These are phyloP conservation scores for Neurospora sp. DNA, from an alignment of 495 filamentous ascomycete genomes.

Conservation along the genomic window DNA sequence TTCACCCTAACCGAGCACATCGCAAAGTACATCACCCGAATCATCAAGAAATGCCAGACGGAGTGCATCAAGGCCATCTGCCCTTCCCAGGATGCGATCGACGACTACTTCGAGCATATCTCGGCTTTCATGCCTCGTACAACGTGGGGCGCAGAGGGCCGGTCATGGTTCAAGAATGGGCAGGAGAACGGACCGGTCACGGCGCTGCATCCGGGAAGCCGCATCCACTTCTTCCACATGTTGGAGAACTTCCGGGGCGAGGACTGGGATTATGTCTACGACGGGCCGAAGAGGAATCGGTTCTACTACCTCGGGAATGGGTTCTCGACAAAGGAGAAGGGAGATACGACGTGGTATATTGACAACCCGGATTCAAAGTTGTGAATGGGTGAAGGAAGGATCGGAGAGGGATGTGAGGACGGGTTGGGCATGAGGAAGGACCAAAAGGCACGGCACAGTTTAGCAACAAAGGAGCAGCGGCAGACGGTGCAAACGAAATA, in stretches of 20 bases:
- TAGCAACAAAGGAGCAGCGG: background rate
- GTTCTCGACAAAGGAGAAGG: constrained; percentile 31
- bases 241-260: constrained; percentile 36
- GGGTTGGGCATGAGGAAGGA: background rate
- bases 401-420: background rate
- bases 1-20: constrained; percentile 39
- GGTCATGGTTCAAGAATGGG: constrained; percentile 42
- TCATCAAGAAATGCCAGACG: constrained; percentile 36
- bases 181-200: constrained; percentile 35
- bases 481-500: background rate
- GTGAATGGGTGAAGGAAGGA: background rate
- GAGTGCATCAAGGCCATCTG: constrained; percentile 32
- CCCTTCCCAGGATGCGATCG: constrained; percentile 31
- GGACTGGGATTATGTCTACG: constrained; percentile 40
- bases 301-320: constrained; percentile 42
- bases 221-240: constrained; percentile 45
- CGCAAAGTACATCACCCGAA: constrained; percentile 33
- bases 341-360: constrained; percentile 36
- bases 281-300: constrained; percentile 23
- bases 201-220: constrained; percentile 39
- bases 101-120: constrained; percentile 36
- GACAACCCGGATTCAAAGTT: constrained; percentile 12
- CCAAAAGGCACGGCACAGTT: background rate
- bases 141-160: constrained; percentile 32
- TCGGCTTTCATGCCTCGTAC: constrained; percentile 39